Conservation (phyloP, 179 eudicot genomes). For the Gypsophila paniculata region DNA sequence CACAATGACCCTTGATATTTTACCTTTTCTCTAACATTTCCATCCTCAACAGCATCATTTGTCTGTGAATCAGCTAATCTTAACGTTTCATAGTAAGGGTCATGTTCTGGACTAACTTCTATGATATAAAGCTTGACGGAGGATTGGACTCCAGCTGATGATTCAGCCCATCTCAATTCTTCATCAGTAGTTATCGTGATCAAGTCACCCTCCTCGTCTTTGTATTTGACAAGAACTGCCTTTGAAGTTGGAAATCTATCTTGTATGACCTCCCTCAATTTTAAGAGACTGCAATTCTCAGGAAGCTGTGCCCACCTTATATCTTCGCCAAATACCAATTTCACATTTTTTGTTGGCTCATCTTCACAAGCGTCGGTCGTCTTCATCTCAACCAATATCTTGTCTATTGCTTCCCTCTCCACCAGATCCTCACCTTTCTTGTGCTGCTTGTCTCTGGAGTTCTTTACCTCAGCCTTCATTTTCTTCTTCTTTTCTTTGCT, state of each 20-base stretch:
- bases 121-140: constrained; percentile 61
- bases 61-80: constrained; percentile 25
- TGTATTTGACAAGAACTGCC: constrained; percentile 73
- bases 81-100: constrained; percentile 52
- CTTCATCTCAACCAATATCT: constrained; percentile 65
- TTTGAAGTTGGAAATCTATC: constrained; percentile 64
- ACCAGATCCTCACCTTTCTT: constrained; percentile 20
- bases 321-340: constrained; percentile 85
- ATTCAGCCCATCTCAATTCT: constrained; percentile 87
- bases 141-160: constrained; percentile 42
- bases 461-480: constrained; percentile 20
- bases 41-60: constrained; percentile 24
- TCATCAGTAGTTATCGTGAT: constrained; percentile 73
- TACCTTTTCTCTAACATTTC: constrained; percentile 24
- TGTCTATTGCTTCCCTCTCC: constrained; percentile 45
- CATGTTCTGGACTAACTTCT: constrained; percentile 73
- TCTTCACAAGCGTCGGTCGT: constrained; percentile 31
- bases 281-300: constrained; percentile 54
- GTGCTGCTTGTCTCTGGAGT: constrained; percentile 18
- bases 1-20: constrained; percentile 31
- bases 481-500: constrained; percentile 28
- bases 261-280: constrained; percentile 57
- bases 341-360: constrained; percentile 43
- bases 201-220: constrained; percentile 91
- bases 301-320: constrained; percentile 91